Evolutionary conservation across 73 alveolate genomes (phyloP), one percentile per base, ranked within the genome.

Genomic region (Stentor coeruleus): DNA sequence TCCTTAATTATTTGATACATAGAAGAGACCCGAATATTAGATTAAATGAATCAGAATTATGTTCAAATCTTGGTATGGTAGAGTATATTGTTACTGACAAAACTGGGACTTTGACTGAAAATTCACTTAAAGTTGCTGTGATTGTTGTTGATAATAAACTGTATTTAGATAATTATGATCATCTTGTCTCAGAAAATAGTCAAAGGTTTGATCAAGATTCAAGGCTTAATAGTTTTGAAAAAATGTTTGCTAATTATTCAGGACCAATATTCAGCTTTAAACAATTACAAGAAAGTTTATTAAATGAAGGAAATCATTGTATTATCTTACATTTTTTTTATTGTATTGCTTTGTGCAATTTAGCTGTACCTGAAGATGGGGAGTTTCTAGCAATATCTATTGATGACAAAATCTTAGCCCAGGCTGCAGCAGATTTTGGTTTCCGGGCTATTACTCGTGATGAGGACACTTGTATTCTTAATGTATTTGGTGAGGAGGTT

Each of bases 11-110:
- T 66, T 33, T 2, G 15, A 0, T 20, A 20, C 0, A 33, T 28
- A 66, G n/a, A 66, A 14, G 33, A 66, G 37, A 26, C n/a, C n/a
- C n/a, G n/a, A 66, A 66, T 20, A 11, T 66, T 66, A 28, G 26
- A 28, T 66, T 20, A 66, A 66, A 66, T 0, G 2, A 14, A 26
- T 33, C 40, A 28, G 33, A 66, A 20, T 33, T 20, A 26, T 20
- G 79, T 20, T 49, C 66, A 20, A 49, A 66, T 2, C 37, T 66
- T 1, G 79, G 79, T 1, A 20, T 20, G 41, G 79, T 66, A 20
- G 79, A 66, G 79, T 66, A 66, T 2, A 66, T 66, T 33, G n/a
- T 66, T 14, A 66, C 37, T 2, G 79, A 66, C 33, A 66, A 66
- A 66, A 66, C 79, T 66, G 79, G 79, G 2, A 66, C 40, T 26